Percentiles rank a stretch among this genome's conserved stretches.
Evolutionary conservation across 2,329 filamentous ascomycete species (phyloP).

Genomic region (Ophiosphaerella korrae): DNA sequence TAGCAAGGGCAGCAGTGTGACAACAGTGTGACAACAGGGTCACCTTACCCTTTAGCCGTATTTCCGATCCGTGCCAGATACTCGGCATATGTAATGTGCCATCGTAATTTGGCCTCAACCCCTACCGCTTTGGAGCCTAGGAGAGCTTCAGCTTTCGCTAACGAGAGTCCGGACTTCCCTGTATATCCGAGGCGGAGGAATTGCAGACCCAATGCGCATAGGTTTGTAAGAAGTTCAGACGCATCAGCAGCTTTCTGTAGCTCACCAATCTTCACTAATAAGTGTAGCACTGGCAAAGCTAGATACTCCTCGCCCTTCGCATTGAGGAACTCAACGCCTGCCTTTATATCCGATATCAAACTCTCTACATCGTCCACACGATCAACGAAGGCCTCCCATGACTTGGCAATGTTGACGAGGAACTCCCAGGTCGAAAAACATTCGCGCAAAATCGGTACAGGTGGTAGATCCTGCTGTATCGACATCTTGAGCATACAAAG

Average conservation of each 20-base stretch:
- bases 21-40: not conserved
- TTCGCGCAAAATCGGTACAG: slow-evolving; percentile 30
- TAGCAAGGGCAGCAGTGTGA: slow-evolving; percentile 6
- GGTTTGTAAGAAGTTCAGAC: slow-evolving; percentile 50
- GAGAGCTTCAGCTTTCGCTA: slow-evolving; percentile 64
- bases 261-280: slow-evolving; percentile 56
- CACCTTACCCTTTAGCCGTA: slow-evolving; percentile 60
- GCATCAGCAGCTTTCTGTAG: slow-evolving; percentile 45
- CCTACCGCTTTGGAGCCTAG: slow-evolving; percentile 49
- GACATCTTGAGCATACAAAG: slow-evolving; percentile 48
- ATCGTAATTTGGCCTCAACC: slow-evolving; percentile 57
- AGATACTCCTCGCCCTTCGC: slow-evolving; percentile 61
- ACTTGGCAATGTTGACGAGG: slow-evolving; percentile 37
- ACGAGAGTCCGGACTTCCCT: slow-evolving; percentile 60
- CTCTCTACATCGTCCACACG: slow-evolving; percentile 57
- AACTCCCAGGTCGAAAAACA: slow-evolving; percentile 47
- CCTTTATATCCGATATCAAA: slow-evolving; percentile 58
- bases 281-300: slow-evolving; percentile 55
- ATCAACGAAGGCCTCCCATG: slow-evolving; percentile 48
- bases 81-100: slow-evolving; percentile 75
- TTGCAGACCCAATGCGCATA: slow-evolving; percentile 58
- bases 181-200: slow-evolving; percentile 66
- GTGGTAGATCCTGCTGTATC: slow-evolving; percentile 45
- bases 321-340: slow-evolving; percentile 61
- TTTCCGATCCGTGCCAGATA: slow-evolving; percentile 72